Evolutionary conservation across 176 grass and related monocot genomes (phyloP).

Genomic region (Areca catechu): DNA sequence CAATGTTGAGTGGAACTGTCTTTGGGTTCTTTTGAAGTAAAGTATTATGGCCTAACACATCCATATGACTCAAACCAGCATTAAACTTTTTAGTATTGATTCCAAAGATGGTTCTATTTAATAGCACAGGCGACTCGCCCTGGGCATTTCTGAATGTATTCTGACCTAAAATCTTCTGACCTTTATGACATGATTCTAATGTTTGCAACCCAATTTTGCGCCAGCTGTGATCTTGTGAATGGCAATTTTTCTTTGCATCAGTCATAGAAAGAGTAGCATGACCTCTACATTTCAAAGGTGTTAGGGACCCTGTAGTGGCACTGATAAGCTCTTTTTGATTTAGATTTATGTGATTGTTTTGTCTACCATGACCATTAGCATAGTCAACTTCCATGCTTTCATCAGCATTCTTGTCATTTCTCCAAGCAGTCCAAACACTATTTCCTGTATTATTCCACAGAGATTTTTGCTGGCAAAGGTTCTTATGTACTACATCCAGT

Average conservation of each 20-base stretch:
- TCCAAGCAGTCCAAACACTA: constrained; percentile 17
- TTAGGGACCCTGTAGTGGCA: constrained; percentile 18
- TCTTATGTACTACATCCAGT: constrained; percentile 7
- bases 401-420: constrained; percentile 2
- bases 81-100: constrained; percentile 4
- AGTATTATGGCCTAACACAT: background rate
- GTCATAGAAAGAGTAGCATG: background rate
- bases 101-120: constrained; percentile 29
- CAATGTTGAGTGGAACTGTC: background rate
- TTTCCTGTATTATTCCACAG: constrained; percentile 15
- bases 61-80: constrained; percentile 8
- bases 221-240: constrained; percentile 7
- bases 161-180: constrained; percentile 5
- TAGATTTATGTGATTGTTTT: constrained; percentile 13
- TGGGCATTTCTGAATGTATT: constrained; percentile 20
- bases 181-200: constrained; percentile 5
- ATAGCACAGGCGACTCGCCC: constrained; percentile 14
- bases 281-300: constrained; percentile 23
- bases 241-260: background rate
- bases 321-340: constrained; percentile 21
- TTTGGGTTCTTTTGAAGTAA: background rate
- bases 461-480: constrained; percentile 22
- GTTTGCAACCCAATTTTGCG: constrained; percentile 23
- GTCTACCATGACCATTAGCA: background rate
- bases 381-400: constrained; percentile 11